Evolutionary conservation across 805 yeast species (phyloP).

Genomic region (Yarrowia bubula): DNA sequence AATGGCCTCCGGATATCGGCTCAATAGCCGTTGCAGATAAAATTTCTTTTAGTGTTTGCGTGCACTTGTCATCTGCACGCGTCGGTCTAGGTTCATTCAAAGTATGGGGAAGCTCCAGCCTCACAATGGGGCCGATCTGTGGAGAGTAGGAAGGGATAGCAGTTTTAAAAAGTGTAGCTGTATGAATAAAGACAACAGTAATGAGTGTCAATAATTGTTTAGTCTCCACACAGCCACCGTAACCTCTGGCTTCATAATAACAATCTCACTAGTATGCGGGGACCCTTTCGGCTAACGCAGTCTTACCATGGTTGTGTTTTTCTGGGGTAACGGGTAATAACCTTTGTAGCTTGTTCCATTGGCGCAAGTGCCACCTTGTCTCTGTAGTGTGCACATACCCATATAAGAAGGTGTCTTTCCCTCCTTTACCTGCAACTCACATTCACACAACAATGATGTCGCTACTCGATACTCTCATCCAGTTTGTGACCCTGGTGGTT

Average conservation of each 20-base stretch:
- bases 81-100: not conserved
- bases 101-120: slow-evolving; percentile 25
- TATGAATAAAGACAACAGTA: no score
- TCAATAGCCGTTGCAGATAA: slow-evolving; percentile 24
- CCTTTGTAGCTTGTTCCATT: slow-evolving; percentile 16
- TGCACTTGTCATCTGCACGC: slow-evolving; percentile 1
- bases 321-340: slow-evolving; percentile 3
- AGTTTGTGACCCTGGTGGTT: slow-evolving; percentile 17
- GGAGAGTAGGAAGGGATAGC: not conserved
- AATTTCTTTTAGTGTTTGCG: not conserved
- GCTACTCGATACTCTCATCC: not conserved
- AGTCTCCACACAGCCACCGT: no score
- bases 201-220: no score
- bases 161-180: not conserved
- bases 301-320: not conserved
- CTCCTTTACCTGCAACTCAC: not conserved
- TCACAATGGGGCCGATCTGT: not conserved
- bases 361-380: not conserved
- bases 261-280: not conserved
- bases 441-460: not conserved
- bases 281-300: slow-evolving; percentile 5
- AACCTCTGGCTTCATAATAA: no score
- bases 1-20: not conserved
- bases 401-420: slow-evolving; percentile 7
- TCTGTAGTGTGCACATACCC: not conserved